Conservation (phyloP, 257 asterid species). For the Schizonepeta tenuifolia region DNA sequence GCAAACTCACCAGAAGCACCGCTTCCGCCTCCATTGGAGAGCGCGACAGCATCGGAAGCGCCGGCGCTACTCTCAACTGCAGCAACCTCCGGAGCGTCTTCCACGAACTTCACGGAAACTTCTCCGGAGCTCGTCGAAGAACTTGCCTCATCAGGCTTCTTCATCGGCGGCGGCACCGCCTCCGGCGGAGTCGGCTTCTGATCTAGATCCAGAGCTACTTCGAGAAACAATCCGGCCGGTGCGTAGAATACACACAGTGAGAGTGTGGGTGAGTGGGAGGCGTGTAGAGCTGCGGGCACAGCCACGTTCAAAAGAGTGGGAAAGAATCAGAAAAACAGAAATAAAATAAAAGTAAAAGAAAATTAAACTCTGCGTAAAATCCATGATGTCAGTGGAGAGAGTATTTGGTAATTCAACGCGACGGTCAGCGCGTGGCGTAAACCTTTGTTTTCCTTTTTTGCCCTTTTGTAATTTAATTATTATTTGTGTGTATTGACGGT, state of each 20-base stretch:
- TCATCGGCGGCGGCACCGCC: conserved; percentile 49
- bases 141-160: conserved; percentile 39
- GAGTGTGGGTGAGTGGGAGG: conserved; percentile 24
- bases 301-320: conserved; percentile 45
- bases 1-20: conserved; percentile 58
- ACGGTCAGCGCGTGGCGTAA: conserved; percentile 29
- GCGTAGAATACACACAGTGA: conserved; percentile 9
- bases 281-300: conserved; percentile 16
- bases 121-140: conserved; percentile 56
- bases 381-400: not conserved
- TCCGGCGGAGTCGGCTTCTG: conserved; percentile 38
- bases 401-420: conserved; percentile 23
- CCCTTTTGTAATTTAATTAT: not conserved
- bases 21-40: conserved; percentile 49
- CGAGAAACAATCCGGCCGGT: too few species aligned
- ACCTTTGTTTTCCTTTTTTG: not conserved
- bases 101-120: conserved; percentile 50
- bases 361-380: conserved; percentile 19
- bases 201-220: conserved; percentile 56
- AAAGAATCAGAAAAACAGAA: not conserved
- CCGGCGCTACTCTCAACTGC: conserved; percentile 24
- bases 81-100: conserved; percentile 40
- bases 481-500: too few species aligned
- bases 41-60: conserved; percentile 24
- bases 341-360: not conserved